Conservation (phyloP, 2,329 filamentous ascomycete genomes). For the Biscogniauxia sp. region DNA sequence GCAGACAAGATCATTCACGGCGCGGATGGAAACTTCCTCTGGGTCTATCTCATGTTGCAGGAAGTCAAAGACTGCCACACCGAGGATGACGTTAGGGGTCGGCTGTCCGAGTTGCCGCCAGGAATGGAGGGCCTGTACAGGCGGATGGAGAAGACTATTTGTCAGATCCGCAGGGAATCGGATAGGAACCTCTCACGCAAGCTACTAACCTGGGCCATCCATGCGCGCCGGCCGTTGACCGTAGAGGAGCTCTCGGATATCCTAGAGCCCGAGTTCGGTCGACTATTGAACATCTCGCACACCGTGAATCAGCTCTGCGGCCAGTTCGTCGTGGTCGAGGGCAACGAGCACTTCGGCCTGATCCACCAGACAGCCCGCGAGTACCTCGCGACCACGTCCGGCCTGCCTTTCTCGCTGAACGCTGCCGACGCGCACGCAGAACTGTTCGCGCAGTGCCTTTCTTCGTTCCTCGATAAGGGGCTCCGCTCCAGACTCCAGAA, state of each 20-base stretch:
- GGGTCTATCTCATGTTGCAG: slow-evolving; percentile 31
- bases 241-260: slow-evolving; percentile 12
- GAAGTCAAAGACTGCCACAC: slow-evolving; percentile 29
- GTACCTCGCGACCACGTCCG: slow-evolving; percentile 2
- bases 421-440: neutral
- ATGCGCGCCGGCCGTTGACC: slow-evolving; percentile 7
- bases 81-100: slow-evolving; percentile 20
- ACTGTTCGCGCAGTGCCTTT: neutral
- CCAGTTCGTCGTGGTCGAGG: slow-evolving; percentile 15
- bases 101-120: slow-evolving; percentile 27
- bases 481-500: neutral
- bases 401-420: neutral
- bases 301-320: slow-evolving; percentile 13
- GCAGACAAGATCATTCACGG: slow-evolving; percentile 22
- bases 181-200: slow-evolving; percentile 6
- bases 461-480: neutral
- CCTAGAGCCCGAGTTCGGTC: slow-evolving; percentile 8
- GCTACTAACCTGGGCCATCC: slow-evolving; percentile 15
- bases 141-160: slow-evolving; percentile 11
- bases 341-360: slow-evolving; percentile 4
- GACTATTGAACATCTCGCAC: slow-evolving; percentile 11
- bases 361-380: slow-evolving; percentile 18
- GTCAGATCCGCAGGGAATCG: neutral
- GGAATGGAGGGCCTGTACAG: slow-evolving; percentile 29
- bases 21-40: slow-evolving; percentile 34